Evolutionary conservation across 768 basidiomycete species (phyloP).

Genomic region (Coprinellus aureogranulatus): DNA sequence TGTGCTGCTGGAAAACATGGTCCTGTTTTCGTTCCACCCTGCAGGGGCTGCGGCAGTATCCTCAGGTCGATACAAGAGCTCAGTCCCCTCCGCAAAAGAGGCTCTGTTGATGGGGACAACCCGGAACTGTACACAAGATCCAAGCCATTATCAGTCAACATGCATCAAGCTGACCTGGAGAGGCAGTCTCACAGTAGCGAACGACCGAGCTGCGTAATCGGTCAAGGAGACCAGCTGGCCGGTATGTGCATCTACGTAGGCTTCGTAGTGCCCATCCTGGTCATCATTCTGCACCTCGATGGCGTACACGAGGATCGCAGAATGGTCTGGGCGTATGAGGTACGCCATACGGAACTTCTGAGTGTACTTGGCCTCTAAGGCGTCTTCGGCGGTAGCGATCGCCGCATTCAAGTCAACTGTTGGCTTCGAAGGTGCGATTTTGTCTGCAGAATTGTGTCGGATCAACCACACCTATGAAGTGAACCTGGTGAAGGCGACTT

Average conservation of each 20-base stretch:
- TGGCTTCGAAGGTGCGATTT: constrained; percentile 30
- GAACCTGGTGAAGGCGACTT: constrained; percentile 1
- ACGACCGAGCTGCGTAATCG: constrained; percentile 36
- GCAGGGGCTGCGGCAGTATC: constrained; percentile 48
- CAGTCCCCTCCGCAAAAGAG: constrained; percentile 42
- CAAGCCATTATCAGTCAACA: constrained; percentile 36
- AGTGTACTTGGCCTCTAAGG: constrained; percentile 31
- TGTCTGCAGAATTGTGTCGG: constrained; percentile 9
- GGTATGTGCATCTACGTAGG: constrained; percentile 51
- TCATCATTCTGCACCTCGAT: constrained; percentile 28
- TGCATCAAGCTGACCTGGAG: constrained; percentile 11
- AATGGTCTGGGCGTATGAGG: constrained; percentile 32
- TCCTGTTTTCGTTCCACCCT: constrained; percentile 37
- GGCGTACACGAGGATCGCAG: constrained; percentile 35
- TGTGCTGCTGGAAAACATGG: constrained; percentile 18
- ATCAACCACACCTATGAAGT: too few relatives aligned
- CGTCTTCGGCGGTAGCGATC: constrained; percentile 27
- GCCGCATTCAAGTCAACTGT: constrained; percentile 29
- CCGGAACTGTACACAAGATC: constrained; percentile 26
- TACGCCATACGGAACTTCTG: constrained; percentile 38
- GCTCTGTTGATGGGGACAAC: constrained; percentile 48
- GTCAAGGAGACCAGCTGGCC: constrained; percentile 45
- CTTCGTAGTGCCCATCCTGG: constrained; percentile 49
- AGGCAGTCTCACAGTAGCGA: constrained; percentile 30
- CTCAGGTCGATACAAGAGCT: constrained; percentile 44